Percentiles rank a stretch among this genome's conserved stretches.
Conservation (phyloP, 2,329 filamentous ascomycete genomes). For the Calonectria pauciramosa region DNA sequence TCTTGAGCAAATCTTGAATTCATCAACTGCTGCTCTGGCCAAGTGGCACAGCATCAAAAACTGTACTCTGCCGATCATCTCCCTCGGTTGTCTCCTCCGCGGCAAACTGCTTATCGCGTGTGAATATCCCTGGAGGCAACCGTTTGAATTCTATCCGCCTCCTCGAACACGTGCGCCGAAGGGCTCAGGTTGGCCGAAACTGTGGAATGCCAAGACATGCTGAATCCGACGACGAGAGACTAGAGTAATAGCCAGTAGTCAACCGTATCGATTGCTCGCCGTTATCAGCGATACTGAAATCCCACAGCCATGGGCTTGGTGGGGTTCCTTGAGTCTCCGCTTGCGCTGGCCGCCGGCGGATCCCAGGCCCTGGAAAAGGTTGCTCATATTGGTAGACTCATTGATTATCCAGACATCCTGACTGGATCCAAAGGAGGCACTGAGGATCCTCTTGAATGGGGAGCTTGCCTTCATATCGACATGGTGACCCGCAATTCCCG, state of each 20-base stretch:
- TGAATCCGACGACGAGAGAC: neutral
- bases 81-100: neutral
- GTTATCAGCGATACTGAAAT: conserved; percentile 29
- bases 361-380: neutral
- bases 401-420: conserved; percentile 13
- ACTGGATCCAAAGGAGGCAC: conserved; percentile 14
- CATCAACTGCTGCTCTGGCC: neutral
- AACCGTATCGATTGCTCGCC: conserved; percentile 21
- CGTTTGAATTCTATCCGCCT: neutral
- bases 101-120: neutral
- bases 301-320: conserved; percentile 17
- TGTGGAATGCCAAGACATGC: conserved; percentile 16
- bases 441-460: neutral
- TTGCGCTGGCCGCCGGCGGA: conserved; percentile 16
- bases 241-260: conserved; percentile 32
- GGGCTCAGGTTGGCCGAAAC: neutral
- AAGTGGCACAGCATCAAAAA: neutral
- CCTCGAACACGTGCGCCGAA: neutral
- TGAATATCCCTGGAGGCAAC: neutral
- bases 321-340: conserved; percentile 12
- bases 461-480: neutral
- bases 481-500: neutral
- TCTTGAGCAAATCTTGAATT: neutral
- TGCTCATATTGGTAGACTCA: conserved; percentile 9
- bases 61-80: conserved; percentile 1